Conservation (phyloP, 306 rosid species). For the Delonix regia region DNA sequence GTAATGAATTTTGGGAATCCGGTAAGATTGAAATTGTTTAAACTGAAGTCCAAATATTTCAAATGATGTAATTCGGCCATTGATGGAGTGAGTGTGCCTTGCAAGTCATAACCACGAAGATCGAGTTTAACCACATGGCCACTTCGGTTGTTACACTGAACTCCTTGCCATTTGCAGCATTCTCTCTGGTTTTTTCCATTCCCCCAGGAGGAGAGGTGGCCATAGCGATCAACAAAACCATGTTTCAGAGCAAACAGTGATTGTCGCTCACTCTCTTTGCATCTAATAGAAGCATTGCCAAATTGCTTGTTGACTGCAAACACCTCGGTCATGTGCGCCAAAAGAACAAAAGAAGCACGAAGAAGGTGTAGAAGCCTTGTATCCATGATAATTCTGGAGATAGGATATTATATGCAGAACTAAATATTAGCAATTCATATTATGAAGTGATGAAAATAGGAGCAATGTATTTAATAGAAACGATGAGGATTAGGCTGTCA, state of each 20-base stretch:
- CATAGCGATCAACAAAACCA: neutral
- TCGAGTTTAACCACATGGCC: conserved; percentile 20
- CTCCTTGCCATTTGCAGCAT: conserved; percentile 11
- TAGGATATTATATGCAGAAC: neutral
- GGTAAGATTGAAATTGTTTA: neutral
- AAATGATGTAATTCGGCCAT: conserved; percentile 2
- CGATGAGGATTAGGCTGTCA: no score
- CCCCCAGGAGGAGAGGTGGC: neutral
- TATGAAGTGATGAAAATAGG: no score
- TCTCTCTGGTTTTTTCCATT: neutral
- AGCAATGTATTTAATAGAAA: no score
- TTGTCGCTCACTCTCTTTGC: neutral
- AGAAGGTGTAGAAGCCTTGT: neutral
- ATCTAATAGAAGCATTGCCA: neutral
- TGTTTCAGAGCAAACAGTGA: neutral
- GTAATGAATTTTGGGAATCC: neutral
- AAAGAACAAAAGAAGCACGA: neutral
- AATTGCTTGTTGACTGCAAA: neutral
- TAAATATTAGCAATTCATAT: no score
- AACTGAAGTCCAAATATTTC: neutral
- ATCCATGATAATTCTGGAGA: neutral
- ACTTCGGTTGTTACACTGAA: neutral
- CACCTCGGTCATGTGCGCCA: neutral
- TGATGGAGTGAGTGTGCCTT: neutral
- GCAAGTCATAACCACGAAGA: neutral